These are phyloP conservation scores for Nadsonia fulvescens DNA, from an alignment of 805 yeast species.

Conservation along the genomic window DNA sequence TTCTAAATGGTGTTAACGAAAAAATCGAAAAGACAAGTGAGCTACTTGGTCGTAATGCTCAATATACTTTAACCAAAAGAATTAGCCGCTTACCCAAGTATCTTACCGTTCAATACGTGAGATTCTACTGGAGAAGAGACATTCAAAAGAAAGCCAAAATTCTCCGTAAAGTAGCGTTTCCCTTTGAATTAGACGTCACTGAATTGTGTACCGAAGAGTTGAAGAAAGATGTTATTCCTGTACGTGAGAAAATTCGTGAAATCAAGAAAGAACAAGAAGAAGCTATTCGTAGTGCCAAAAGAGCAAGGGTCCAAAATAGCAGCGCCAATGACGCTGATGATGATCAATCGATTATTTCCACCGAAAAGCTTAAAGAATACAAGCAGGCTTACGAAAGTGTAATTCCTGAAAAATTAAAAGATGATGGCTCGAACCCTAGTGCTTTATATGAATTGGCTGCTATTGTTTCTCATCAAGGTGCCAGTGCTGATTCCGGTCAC, in stretches of 20 bases:
- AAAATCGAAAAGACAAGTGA: conserved; percentile 60
- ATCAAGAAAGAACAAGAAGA: conserved; percentile 61
- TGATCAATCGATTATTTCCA: conserved; percentile 10
- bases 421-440: conserved; percentile 60
- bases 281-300: conserved; percentile 53
- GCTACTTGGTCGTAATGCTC: conserved; percentile 50
- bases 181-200: conserved; percentile 76
- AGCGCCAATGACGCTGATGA: conserved; percentile 11
- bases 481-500: conserved; percentile 94
- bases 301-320: conserved; percentile 25
- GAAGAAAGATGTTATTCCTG: conserved; percentile 42
- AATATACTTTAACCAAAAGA: conserved; percentile 36
- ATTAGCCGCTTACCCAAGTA: conserved; percentile 73
- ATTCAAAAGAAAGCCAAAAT: conserved; percentile 83
- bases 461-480: conserved; percentile 83
- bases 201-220: conserved; percentile 74
- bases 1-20: conserved; percentile 57
- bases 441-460: conserved; percentile 72
- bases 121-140: conserved; percentile 93
- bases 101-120: conserved; percentile 77
- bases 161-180: conserved; percentile 84
- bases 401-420: conserved; percentile 25
- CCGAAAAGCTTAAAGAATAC: conserved; percentile 12
- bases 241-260: conserved; percentile 61
- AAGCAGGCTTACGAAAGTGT: conserved; percentile 13